phyloP scores from a whole-genome alignment of 148 eudicot species.

The Amaranthus palmeri region DNA sequence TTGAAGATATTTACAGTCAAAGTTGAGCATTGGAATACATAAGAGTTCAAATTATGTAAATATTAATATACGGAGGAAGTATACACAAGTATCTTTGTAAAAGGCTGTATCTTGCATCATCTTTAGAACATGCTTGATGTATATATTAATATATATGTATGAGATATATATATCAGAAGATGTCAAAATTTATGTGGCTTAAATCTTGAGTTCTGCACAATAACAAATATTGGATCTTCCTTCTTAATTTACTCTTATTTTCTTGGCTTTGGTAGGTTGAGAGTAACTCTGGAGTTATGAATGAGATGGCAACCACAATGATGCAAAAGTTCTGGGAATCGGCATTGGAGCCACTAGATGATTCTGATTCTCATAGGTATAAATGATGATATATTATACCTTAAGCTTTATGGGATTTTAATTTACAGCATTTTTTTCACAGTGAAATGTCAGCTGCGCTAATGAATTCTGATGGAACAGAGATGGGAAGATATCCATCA shows the following conservation, averaged over 20 bases:
- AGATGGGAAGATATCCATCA: constrained; percentile 66
- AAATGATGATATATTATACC: constrained; percentile 13
- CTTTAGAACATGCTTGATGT: no score
- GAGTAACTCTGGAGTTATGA: constrained; percentile 68
- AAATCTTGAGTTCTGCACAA: no score
- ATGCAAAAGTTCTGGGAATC: constrained; percentile 99
- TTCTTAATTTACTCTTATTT: constrained; percentile 8
- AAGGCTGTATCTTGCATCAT: no score
- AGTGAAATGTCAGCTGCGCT: constrained; percentile 74
- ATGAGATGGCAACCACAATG: constrained; percentile 75
- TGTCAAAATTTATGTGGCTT: no score
- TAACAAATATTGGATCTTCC: background rate
- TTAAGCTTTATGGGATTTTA: constrained; percentile 10
- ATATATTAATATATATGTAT: no score
- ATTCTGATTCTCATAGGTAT: constrained; percentile 80
- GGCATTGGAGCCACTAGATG: constrained; percentile 83
- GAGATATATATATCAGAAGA: no score
- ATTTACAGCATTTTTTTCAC: constrained; percentile 17
- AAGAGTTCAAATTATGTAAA: no score
- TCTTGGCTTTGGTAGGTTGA: constrained; percentile 52
- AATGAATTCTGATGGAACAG: constrained; percentile 60
- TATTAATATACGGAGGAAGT: no score
- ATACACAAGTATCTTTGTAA: no score
- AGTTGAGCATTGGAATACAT: no score
- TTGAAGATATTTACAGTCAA: no score